A percentile compares a stretch with the other conserved stretches of the same genome.
phyloP scores from a whole-genome alignment of 306 rosid genomes.

The Quercus parvula region DNA sequence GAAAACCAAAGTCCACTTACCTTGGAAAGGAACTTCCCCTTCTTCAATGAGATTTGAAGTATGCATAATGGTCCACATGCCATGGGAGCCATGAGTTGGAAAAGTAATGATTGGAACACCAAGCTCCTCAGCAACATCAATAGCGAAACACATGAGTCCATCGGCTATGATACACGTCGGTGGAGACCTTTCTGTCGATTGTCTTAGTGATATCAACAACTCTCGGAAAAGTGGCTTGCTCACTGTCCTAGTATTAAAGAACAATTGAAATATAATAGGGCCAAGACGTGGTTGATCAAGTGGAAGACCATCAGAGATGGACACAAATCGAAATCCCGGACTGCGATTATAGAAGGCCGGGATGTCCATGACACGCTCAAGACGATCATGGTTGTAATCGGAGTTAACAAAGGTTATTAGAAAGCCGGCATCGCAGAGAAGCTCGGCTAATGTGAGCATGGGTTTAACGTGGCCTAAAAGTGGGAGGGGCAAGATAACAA shows the following conservation, averaged over 20 bases:
- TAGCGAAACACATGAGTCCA: slow-evolving; percentile 8
- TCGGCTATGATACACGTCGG: slow-evolving; percentile 14
- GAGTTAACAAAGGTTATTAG: slow-evolving; percentile 35
- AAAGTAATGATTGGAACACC: neutral
- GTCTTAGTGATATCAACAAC: neutral
- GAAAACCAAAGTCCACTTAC: neutral
- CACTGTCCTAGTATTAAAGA: neutral
- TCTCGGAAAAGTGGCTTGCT: slow-evolving; percentile 4
- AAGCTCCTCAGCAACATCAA: slow-evolving; percentile 6
- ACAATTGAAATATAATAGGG: neutral
- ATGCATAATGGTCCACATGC: slow-evolving; percentile 2
- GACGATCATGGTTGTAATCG: slow-evolving; percentile 4
- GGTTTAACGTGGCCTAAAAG: slow-evolving; percentile 26
- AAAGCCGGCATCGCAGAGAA: slow-evolving; percentile 22
- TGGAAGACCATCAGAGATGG: slow-evolving; percentile 26
- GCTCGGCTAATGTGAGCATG: slow-evolving; percentile 29
- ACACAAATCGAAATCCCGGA: slow-evolving; percentile 1
- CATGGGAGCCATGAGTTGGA: neutral
- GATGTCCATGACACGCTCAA: neutral
- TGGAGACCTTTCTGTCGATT: neutral
- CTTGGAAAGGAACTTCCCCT: slow-evolving; percentile 17
- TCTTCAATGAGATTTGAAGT: slow-evolving; percentile 12
- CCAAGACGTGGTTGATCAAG: slow-evolving; percentile 5
- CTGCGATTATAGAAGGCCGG: slow-evolving; percentile 2
- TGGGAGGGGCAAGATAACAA: neutral